Conservation (phyloP, 1,284 basidiomycete genomes). For the Tremellales sp. region DNA sequence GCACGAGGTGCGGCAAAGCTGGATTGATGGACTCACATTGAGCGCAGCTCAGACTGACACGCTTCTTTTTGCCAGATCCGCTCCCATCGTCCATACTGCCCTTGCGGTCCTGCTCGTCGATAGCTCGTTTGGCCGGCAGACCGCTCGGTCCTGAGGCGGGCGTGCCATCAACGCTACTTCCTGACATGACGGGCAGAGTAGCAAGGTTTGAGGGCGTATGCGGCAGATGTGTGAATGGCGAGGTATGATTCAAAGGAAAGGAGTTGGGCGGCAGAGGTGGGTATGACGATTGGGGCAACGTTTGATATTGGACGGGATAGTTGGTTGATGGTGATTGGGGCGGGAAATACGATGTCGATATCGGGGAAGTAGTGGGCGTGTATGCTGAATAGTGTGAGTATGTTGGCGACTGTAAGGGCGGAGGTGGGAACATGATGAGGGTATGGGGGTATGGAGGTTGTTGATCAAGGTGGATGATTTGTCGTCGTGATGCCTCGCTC, state of each 20-base stretch:
- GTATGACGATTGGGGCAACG: neutral
- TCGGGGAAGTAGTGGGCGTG: neutral
- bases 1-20: no score
- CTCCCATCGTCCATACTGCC: conserved; percentile 10
- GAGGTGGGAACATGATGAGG: neutral
- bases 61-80: conserved; percentile 41
- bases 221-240: neutral
- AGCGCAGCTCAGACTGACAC: conserved; percentile 47
- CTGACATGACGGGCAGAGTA: neutral
- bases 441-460: neutral
- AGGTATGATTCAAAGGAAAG: neutral
- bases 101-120: conserved; percentile 15
- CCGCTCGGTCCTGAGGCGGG: neutral
- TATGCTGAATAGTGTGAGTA: neutral
- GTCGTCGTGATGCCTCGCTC: no score
- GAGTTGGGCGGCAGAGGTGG: neutral
- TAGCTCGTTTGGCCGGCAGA: neutral
- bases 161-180: neutral
- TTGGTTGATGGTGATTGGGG: neutral
- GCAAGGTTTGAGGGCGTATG: neutral
- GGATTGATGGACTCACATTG: conserved; percentile 45
- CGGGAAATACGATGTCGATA: neutral
- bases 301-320: neutral
- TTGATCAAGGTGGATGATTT: neutral
- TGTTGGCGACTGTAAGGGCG: neutral